Conservation (phyloP, 257 asterid species). For the Solanum pennellii region DNA sequence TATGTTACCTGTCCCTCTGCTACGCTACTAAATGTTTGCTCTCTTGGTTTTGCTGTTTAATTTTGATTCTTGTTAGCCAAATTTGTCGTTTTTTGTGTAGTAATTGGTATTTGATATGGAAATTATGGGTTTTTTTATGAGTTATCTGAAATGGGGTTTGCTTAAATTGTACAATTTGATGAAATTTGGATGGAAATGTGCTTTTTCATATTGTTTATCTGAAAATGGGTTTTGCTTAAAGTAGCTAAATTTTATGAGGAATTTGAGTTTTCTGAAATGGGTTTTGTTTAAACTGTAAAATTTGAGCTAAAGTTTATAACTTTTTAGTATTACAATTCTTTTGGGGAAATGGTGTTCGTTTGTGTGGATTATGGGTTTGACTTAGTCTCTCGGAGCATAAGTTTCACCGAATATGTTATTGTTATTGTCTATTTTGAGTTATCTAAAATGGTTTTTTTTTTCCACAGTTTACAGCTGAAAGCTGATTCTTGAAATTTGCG, state of each 20-base stretch:
- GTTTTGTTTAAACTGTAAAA: neutral
- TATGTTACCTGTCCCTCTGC: neutral
- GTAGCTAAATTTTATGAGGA: neutral
- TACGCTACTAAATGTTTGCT: neutral
- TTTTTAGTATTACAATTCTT: neutral
- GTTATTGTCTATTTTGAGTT: neutral
- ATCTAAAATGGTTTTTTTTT: neutral
- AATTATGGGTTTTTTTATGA: neutral
- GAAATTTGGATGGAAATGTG: neutral
- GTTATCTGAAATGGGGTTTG: neutral
- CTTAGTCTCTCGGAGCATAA: fast-evolving
- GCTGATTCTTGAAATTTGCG: constrained; percentile 28
- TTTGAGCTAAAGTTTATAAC: neutral
- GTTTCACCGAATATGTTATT: neutral
- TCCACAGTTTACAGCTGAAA: neutral
- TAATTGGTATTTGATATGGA: neutral
- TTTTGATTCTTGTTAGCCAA: neutral
- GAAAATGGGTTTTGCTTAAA: neutral
- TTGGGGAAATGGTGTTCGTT: neutral
- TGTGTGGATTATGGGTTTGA: neutral
- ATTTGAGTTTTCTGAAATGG: neutral
- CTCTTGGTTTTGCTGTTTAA: neutral
- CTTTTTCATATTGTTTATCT: neutral
- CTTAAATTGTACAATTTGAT: neutral
- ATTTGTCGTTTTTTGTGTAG: neutral